Base-by-base conservation (phyloP, 1,284 basidiomycete genomes). In the Malassezia globosa region DNA sequence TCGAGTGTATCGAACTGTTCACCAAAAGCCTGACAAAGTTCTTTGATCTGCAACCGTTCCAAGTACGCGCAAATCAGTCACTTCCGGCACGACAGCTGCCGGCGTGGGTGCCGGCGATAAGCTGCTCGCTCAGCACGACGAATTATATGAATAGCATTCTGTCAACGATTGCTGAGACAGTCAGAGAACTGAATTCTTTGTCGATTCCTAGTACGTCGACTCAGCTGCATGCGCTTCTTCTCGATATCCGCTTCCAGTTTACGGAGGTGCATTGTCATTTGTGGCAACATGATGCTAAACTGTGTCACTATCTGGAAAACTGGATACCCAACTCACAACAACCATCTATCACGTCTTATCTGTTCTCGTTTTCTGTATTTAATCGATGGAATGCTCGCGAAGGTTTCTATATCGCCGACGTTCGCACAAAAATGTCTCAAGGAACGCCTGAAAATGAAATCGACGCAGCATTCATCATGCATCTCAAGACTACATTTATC, bases 1-100 rank as follows among this genome's bases (percentile, higher is more conserved):
- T 85, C 14, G 90, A 95, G 62, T 81, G 94, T 46, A 78, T 95
- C 59, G 85, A 85, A 63, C 79, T 84, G 23, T 97, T 92, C 75
- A 82, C 87, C 53, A 80, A 82, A 3, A 77, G 85, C 7, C 74
- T 97, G 24, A 89, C 87, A 2, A 81, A 87, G 58, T 89, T 90
- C 73, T 96, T 99, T 75, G 78, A 78, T 37, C 77, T 96, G 46
- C 92, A 88, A 5, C 69, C 73, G 16, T 63, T 72, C 34, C 58
- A 64, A 81, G 89, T 78, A 80, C 69, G 77, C 77, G 7, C 78
- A 81, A 42, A 79, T 49, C 43, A 69, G 38, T 78, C 75, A 64
- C 75, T 33, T 74, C 53, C 47, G 24, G 77, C 16, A 73, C n/a
- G n/a, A n/a, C 77, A 64, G 6, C 55, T 77, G 3, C 78, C 84